Percentiles rank a stretch among this genome's conserved stretches.
Conservation (phyloP, 805 yeast genomes). For the Saccharomyces eubayanus region DNA sequence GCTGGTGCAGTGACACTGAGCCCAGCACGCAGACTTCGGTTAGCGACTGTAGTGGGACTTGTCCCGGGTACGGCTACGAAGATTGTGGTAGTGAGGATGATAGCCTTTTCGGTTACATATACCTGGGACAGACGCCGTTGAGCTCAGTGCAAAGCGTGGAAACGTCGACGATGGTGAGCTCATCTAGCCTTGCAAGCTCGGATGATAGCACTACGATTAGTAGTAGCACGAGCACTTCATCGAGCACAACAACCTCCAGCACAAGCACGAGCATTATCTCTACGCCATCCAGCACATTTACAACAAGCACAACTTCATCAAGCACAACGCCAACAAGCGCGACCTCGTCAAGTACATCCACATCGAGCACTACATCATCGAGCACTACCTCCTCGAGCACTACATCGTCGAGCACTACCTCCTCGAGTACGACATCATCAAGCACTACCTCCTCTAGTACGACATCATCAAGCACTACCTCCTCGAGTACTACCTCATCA, state of each 20-base stretch:
- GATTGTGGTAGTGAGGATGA: slow-evolving; percentile 18
- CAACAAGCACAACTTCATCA: slow-evolving; percentile 1
- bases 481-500: slow-evolving; percentile 3
- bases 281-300: neutral
- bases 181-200: neutral
- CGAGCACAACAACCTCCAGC: neutral
- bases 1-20: slow-evolving; percentile 22
- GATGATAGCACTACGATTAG: slow-evolving; percentile 1
- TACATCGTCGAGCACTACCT: slow-evolving; percentile 4
- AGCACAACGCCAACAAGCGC: slow-evolving; percentile 5
- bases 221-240: neutral
- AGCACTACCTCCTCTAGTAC: slow-evolving; percentile 2
- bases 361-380: slow-evolving; percentile 5
- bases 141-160: slow-evolving; percentile 1
- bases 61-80: slow-evolving; percentile 25
- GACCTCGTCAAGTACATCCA: slow-evolving; percentile 3
- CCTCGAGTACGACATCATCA: slow-evolving; percentile 2
- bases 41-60: slow-evolving; percentile 13
- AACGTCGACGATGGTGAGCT: neutral
- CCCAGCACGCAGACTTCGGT: slow-evolving; percentile 14
- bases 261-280: neutral
- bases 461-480: neutral
- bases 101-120: slow-evolving; percentile 19
- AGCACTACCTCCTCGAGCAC: slow-evolving; percentile 2
- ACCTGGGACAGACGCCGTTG: slow-evolving; percentile 11